phyloP scores from a whole-genome alignment of 2,329 filamentous ascomycete species.

The Fusarium buxicola region DNA sequence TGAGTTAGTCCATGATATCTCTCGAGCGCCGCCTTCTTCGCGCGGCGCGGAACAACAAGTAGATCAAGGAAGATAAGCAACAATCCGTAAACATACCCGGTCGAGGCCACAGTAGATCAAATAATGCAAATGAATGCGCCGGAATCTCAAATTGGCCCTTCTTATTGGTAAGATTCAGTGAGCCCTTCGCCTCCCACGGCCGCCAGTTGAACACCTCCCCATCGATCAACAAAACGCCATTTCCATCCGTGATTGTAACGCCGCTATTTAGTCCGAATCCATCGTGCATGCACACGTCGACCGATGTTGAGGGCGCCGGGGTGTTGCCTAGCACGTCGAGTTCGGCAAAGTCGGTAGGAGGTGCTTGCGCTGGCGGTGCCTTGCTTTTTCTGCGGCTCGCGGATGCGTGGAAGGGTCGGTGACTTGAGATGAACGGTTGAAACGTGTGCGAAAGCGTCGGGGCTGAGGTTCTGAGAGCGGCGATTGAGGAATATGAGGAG shows the following conservation, averaged over 20 bases:
- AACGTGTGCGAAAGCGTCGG: neutral
- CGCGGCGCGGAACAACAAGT: neutral
- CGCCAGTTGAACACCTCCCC: conserved; percentile 92
- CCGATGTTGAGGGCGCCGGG: conserved; percentile 80
- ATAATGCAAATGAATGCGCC: conserved; percentile 76
- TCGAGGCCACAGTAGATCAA: conserved; percentile 86
- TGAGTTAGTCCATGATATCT: conserved; percentile 18
- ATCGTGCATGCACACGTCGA: conserved; percentile 84
- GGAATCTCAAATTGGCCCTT: conserved; percentile 86
- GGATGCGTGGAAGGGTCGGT: conserved; percentile 39
- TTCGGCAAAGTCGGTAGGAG: conserved; percentile 72
- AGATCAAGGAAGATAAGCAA: neutral
- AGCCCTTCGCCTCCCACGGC: conserved; percentile 74
- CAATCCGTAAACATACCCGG: conserved; percentile 71
- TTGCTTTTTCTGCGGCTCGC: conserved; percentile 34
- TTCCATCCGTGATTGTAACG: conserved; percentile 73
- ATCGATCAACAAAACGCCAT: conserved; percentile 81
- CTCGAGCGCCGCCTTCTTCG: neutral
- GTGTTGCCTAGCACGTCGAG: conserved; percentile 84
- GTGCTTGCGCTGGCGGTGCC: conserved; percentile 48
- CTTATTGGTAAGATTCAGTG: conserved; percentile 70
- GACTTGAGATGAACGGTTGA: conserved; percentile 5
- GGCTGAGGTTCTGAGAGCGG: conserved; percentile 23
- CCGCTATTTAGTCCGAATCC: conserved; percentile 92
- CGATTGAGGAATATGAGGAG: conserved; percentile 23